phyloP scores from a whole-genome alignment of 345 rosid species.

The Leavenworthia alabamica region DNA sequence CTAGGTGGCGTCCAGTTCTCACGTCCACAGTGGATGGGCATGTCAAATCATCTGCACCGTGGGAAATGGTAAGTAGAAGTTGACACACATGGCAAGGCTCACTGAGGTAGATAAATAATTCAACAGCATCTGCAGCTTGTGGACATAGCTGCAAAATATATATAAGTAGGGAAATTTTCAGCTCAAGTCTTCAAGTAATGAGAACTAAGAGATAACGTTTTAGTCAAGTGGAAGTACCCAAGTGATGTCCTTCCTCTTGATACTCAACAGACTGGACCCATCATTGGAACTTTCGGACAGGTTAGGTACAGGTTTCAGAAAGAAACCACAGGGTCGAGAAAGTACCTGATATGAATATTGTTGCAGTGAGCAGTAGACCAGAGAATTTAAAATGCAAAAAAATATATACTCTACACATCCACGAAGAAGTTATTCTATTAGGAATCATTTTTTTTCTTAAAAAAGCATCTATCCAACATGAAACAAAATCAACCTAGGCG shows the following conservation, averaged over 20 bases:
- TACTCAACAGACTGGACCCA: slow-evolving; percentile 67
- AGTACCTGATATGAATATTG: slow-evolving; percentile 51
- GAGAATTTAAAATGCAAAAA: slow-evolving; percentile 5
- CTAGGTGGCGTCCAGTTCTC: slow-evolving; percentile 72
- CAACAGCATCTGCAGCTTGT: slow-evolving; percentile 78
- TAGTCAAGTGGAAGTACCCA: slow-evolving; percentile 56
- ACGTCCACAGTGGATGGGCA: slow-evolving; percentile 81
- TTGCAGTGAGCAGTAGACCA: background rate
- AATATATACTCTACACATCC: background rate
- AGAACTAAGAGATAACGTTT: slow-evolving; percentile 3
- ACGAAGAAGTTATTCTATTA: background rate
- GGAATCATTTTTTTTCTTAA: no score
- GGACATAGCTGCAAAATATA: slow-evolving; percentile 63
- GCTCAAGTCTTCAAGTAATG: slow-evolving; percentile 6
- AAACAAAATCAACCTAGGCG: background rate
- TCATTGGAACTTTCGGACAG: slow-evolving; percentile 48
- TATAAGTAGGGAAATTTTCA: background rate
- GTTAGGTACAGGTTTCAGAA: slow-evolving; percentile 80
- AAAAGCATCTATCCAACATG: background rate
- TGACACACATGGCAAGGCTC: slow-evolving; percentile 98
- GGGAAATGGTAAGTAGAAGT: slow-evolving; percentile 77
- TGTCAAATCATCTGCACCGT: slow-evolving; percentile 90
- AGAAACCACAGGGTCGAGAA: slow-evolving; percentile 77
- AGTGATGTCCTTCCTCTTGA: slow-evolving; percentile 64
- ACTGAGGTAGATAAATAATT: slow-evolving; percentile 74